Percentiles rank a stretch among this genome's conserved stretches.
Conservation (phyloP, 352 stramenopile genomes). For the Phytophthora pinifolia region DNA sequence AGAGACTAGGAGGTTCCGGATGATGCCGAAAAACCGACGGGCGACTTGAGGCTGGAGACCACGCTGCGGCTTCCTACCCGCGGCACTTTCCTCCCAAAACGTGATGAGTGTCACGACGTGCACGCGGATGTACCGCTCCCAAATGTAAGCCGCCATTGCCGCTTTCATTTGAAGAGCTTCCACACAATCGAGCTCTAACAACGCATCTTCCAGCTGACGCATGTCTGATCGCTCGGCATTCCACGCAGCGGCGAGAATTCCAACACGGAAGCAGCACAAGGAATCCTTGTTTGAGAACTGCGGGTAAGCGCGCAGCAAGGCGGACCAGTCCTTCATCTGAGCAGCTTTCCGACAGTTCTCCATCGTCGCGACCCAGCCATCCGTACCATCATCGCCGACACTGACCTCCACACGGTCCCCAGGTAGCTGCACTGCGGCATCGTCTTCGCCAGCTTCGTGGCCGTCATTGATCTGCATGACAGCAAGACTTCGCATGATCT, state of each 20-base stretch:
- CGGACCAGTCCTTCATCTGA: conserved; percentile 71
- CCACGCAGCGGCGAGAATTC: conserved; percentile 70
- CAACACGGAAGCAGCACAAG: conserved; percentile 68
- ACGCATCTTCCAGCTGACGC: conserved; percentile 77
- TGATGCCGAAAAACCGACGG: conserved; percentile 77
- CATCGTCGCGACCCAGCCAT: conserved; percentile 64
- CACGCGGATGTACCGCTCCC: conserved; percentile 80
- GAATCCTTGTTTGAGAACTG: conserved; percentile 61
- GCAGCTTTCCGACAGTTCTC: conserved; percentile 59
- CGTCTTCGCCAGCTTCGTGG: conserved; percentile 49
- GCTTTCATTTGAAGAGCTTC: conserved; percentile 37
- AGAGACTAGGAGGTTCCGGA: conserved; percentile 56
- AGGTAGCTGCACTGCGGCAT: conserved; percentile 26
- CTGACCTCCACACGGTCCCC: conserved; percentile 14
- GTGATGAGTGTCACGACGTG: conserved; percentile 80
- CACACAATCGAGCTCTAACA: conserved; percentile 63
- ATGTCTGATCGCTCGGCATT: conserved; percentile 83
- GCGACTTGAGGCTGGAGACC: conserved; percentile 78
- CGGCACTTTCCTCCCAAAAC: conserved; percentile 82
- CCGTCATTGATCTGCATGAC: conserved; percentile 81
- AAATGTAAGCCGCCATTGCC: conserved; percentile 75
- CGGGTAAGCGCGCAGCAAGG: conserved; percentile 54
- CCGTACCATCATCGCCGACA: conserved; percentile 24
- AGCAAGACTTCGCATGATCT: conserved; percentile 69
- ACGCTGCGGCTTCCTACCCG: conserved; percentile 61